These are phyloP conservation scores for Citrus australasica DNA, from an alignment of 345 rosid genomes.

Conservation along the genomic window DNA sequence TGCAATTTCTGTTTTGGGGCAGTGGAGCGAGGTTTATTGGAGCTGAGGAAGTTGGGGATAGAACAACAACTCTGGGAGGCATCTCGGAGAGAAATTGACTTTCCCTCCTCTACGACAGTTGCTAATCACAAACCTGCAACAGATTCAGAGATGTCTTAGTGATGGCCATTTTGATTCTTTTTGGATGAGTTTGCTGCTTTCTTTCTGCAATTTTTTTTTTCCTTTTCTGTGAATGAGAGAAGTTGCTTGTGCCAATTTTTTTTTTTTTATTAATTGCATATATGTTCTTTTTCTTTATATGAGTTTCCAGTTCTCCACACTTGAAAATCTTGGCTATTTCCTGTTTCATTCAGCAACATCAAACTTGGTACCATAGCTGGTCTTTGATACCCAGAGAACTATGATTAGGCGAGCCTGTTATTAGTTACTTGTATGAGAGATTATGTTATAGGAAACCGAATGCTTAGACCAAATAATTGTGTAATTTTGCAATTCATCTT, in stretches of 20 bases:
- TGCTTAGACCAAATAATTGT: background rate
- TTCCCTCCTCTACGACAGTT: slow-evolving; percentile 19
- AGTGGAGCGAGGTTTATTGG: slow-evolving; percentile 80
- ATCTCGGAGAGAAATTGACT: slow-evolving; percentile 63
- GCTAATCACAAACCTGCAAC: slow-evolving; percentile 24
- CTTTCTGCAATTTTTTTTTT: background rate
- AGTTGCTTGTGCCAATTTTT: slow-evolving; percentile 9
- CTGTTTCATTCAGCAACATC: background rate
- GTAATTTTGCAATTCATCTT: background rate
- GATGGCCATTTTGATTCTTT: background rate
- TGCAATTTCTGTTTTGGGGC: slow-evolving; percentile 11
- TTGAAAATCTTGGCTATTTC: background rate
- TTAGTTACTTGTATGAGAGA: slow-evolving; percentile 7
- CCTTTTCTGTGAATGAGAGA: background rate
- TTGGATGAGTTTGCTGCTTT: background rate
- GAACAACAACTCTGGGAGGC: slow-evolving; percentile 94
- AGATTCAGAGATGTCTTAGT: slow-evolving; percentile 23
- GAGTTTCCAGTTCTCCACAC: slow-evolving; percentile 4
- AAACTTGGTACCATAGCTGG: background rate
- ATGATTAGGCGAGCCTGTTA: background rate
- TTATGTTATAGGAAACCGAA: background rate
- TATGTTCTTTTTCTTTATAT: background rate
- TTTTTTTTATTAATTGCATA: background rate
- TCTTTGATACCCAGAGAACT: background rate
- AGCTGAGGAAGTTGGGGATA: slow-evolving; percentile 80